These are phyloP conservation scores for Debaryomycetaceae sp. DNA, from an alignment of 1,139 yeast species.

Conservation along the genomic window DNA sequence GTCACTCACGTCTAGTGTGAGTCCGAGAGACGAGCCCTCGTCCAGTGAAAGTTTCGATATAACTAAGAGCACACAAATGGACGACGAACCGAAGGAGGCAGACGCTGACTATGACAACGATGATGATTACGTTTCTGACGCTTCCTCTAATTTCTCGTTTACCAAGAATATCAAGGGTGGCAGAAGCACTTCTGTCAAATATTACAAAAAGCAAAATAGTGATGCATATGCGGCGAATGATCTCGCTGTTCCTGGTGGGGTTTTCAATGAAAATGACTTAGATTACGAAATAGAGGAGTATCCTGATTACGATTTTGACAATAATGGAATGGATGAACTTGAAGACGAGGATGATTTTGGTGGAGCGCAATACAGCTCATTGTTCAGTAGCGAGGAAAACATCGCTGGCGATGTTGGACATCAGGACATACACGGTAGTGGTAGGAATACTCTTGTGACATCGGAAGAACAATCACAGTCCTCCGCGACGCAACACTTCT, in stretches of 20 bases:
- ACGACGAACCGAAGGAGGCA: background rate
- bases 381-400: constrained; percentile 17
- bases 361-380: constrained; percentile 25
- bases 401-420: background rate
- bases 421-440: background rate
- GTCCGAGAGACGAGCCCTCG: background rate
- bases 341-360: constrained; percentile 48
- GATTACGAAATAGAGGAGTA: constrained; percentile 34
- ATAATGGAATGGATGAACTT: constrained; percentile 45
- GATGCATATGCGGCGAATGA: constrained; percentile 4
- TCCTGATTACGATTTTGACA: constrained; percentile 45
- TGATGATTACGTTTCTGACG: constrained; percentile 22
- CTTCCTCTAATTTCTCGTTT: constrained; percentile 55
- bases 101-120: constrained; percentile 12
- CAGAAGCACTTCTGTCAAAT: constrained; percentile 59
- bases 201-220: constrained; percentile 41
- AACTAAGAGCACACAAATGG: background rate
- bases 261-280: constrained; percentile 27
- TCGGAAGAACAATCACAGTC: background rate
- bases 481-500: background rate
- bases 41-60: background rate
- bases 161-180: constrained; percentile 54
- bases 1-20: background rate
- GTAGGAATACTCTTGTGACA: background rate
- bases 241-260: constrained; percentile 11